Conservation (phyloP, 2,329 filamentous ascomycete genomes). For the Clonostachys chloroleuca region DNA sequence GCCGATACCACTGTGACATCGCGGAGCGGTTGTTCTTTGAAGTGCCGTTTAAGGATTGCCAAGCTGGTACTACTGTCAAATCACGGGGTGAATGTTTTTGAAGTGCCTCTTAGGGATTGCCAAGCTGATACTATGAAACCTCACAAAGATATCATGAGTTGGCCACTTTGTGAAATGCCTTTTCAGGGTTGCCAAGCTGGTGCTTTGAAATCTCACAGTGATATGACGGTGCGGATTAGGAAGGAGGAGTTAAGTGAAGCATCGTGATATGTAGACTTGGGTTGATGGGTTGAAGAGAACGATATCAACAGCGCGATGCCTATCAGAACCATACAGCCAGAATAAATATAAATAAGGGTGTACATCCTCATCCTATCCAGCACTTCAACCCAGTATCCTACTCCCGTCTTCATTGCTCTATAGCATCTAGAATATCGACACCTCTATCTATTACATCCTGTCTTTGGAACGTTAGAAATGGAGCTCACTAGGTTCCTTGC, state of each 20-base stretch:
- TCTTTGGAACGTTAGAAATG: conserved; percentile 21
- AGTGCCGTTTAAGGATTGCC: no score
- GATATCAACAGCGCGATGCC: neutral
- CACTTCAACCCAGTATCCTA: neutral
- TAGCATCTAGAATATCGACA: neutral
- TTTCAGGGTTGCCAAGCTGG: neutral
- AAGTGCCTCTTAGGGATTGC: neutral
- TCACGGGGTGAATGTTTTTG: neutral
- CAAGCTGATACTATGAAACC: no score
- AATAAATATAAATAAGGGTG: neutral
- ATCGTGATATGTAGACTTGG: neutral
- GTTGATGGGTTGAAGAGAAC: neutral
- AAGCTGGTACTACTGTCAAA: no score
- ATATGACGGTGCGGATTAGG: neutral
- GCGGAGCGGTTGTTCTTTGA: no score
- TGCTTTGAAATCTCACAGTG: neutral
- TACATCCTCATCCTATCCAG: neutral
- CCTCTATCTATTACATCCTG: neutral
- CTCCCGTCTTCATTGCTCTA: neutral
- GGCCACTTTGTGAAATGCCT: no score
- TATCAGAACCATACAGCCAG: neutral
- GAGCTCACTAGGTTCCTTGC: conserved; percentile 29
- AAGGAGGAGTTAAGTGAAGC: neutral
- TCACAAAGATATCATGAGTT: no score
- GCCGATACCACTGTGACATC: no score